phyloP scores from a whole-genome alignment of 1,284 basidiomycete genomes.

The Ustilago crameri region DNA sequence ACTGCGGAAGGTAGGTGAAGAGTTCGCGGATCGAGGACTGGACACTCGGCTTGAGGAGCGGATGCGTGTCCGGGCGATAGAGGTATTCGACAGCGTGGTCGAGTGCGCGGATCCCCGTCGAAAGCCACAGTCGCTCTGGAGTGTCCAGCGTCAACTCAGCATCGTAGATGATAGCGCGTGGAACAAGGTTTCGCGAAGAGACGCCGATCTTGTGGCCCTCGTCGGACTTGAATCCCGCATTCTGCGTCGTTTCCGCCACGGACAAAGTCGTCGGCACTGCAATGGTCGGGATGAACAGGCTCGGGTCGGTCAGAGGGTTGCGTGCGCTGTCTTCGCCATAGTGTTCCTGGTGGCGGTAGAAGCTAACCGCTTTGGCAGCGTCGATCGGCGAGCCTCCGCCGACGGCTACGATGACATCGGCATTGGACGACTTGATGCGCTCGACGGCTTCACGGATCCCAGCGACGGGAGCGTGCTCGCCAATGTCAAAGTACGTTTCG shows the following conservation, averaged over 20 bases:
- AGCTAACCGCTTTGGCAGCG: slow-evolving; percentile 70
- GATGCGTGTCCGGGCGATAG: slow-evolving; percentile 74
- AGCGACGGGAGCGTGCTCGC: slow-evolving; percentile 79
- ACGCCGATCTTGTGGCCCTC: slow-evolving; percentile 77
- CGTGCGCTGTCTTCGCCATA: slow-evolving; percentile 28
- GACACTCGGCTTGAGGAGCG: slow-evolving; percentile 70
- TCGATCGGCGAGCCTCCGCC: slow-evolving; percentile 85
- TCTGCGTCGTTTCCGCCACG: slow-evolving; percentile 76
- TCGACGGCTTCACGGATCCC: slow-evolving; percentile 74
- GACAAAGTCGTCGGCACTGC: slow-evolving; percentile 84
- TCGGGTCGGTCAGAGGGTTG: slow-evolving; percentile 12
- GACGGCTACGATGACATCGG: slow-evolving; percentile 74
- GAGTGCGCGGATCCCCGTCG: slow-evolving; percentile 73
- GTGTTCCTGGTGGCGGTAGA: slow-evolving; percentile 36
- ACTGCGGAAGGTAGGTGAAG: slow-evolving; percentile 78
- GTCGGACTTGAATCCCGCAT: slow-evolving; percentile 80
- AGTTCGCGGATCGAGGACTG: slow-evolving; percentile 73
- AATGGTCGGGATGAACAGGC: slow-evolving; percentile 70
- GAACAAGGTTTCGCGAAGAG: slow-evolving; percentile 66
- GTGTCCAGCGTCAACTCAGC: slow-evolving; percentile 79
- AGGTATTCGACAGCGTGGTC: slow-evolving; percentile 82
- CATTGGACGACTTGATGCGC: slow-evolving; percentile 73
- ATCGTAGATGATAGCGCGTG: slow-evolving; percentile 77
- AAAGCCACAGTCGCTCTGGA: slow-evolving; percentile 81
- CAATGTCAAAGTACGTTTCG: slow-evolving; percentile 78